These are phyloP conservation scores for Penicillium sp. DNA, from an alignment of 2,329 filamentous ascomycete species.

Conservation along the genomic window DNA sequence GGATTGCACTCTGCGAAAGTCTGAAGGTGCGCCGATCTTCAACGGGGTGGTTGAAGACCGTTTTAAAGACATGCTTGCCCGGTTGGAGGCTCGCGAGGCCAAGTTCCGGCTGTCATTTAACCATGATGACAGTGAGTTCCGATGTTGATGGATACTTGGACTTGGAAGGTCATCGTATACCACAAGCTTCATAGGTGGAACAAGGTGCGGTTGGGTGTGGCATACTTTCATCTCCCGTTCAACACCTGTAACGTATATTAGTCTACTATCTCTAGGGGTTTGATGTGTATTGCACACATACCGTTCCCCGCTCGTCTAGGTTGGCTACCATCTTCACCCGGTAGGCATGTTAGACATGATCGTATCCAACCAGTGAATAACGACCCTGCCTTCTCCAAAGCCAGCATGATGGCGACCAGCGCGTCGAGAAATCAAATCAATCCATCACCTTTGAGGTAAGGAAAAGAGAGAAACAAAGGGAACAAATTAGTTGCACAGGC, in stretches of 20 bases:
- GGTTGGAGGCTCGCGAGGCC: constrained; percentile 39
- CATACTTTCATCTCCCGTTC: constrained; percentile 46
- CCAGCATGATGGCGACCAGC: constrained; percentile 36
- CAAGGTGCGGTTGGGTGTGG: constrained; percentile 46
- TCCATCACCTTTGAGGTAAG: constrained; percentile 29
- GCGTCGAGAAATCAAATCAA: constrained; percentile 26
- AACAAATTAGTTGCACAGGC: constrained; percentile 3
- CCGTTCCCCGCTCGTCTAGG: constrained; percentile 6
- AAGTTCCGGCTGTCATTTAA: constrained; percentile 38
- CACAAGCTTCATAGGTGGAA: constrained; percentile 46
- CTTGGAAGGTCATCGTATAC: constrained; percentile 43
- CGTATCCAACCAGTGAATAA: constrained; percentile 40
- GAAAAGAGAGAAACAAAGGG: constrained; percentile 5
- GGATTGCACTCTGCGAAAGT: constrained; percentile 41
- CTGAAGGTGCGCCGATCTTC: constrained; percentile 43
- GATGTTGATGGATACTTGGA: constrained; percentile 28
- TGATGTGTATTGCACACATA: not conserved
- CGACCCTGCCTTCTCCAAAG: constrained; percentile 40
- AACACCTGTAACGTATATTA: constrained; percentile 32
- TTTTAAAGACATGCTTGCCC: constrained; percentile 41
- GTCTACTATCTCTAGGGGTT: not conserved
- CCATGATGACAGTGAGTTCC: constrained; percentile 41
- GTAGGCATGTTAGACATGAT: constrained; percentile 39
- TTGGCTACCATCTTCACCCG: constrained; percentile 25
- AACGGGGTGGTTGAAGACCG: constrained; percentile 32